Evolutionary conservation across 345 rosid genomes (phyloP).

Genomic region (Sisymbrium irio): DNA sequence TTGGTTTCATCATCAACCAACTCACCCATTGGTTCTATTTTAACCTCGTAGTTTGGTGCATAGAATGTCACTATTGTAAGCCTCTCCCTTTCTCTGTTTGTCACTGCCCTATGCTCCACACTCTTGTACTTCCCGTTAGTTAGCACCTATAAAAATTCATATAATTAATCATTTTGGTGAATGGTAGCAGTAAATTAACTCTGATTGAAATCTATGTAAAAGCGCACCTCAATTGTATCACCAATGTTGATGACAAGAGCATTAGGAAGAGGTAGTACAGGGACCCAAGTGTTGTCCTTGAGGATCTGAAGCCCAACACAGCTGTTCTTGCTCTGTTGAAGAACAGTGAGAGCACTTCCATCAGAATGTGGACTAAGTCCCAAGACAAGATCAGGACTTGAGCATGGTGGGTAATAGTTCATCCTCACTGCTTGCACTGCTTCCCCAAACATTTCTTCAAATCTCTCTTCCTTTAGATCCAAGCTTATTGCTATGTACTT

Average conservation of each 20-base stretch:
- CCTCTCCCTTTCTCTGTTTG: slow-evolving; percentile 66
- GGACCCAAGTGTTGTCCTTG: slow-evolving; percentile 65
- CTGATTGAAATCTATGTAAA: not conserved
- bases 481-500: slow-evolving; percentile 59
- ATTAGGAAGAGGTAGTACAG: slow-evolving; percentile 60
- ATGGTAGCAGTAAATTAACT: not conserved
- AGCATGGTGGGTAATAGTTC: slow-evolving; percentile 95
- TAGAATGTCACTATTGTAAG: slow-evolving; percentile 93
- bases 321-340: slow-evolving; percentile 71
- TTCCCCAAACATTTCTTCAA: slow-evolving; percentile 75
- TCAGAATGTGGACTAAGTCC: slow-evolving; percentile 98
- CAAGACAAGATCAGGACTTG: slow-evolving; percentile 91
- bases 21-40: slow-evolving; percentile 75
- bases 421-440: slow-evolving; percentile 94
- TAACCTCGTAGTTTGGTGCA: slow-evolving; percentile 87
- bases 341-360: slow-evolving; percentile 93
- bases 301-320: slow-evolving; percentile 83
- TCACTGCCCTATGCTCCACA: slow-evolving; percentile 91
- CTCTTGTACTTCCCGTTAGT: slow-evolving; percentile 95
- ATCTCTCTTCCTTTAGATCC: slow-evolving; percentile 50
- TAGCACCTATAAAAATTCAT: slow-evolving; percentile 51
- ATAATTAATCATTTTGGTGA: not conserved
- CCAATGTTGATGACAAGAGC: slow-evolving; percentile 87
- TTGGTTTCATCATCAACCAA: slow-evolving; percentile 69
- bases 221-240: slow-evolving; percentile 72